Evolutionary conservation across 257 asterid species (phyloP), one percentile per base, ranked within the genome.

Genomic region (Plantago elongata): DNA sequence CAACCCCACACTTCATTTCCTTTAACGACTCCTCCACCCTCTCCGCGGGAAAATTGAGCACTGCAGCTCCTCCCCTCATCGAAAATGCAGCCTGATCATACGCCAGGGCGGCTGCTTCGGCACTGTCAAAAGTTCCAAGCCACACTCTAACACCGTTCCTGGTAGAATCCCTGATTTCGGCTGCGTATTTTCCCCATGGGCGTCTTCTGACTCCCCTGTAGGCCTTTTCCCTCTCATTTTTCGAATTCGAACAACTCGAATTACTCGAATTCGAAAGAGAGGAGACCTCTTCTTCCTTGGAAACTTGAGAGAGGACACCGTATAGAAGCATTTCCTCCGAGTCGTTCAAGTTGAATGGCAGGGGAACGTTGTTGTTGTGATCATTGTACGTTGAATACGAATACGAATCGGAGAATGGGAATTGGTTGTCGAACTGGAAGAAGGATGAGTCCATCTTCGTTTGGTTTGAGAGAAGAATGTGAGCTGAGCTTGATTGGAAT

Each of bases 291-390:
- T 34, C 40, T 5, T 34, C 40, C 40, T 60, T 46, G 2, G 57
- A n/a, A 22, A 22, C 54, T 13, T 45, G 37, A 34, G 90, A 59
- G 1, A 79, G 11, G 3, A 76, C 70, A 7, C 84, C 88, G 3
- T 68, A 70, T 3, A 84, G 87, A 5, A 84, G 76, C 95, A 83
- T 86, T 55, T 89, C 95, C 64, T 85, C 76, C 9, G 96, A 73
- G 44, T 82, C 94, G 18, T 84, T 79, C 1, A 77, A 45, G 69
- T 90, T 82, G 64, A 89, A 89, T 0, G 95, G 94, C 49, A 82
- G 90, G 11, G 80, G 79, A 22, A 67, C 22, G 9, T 62, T 63
- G 1, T 71, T 79, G 65, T 48, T 22, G 27, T 22, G 27, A 7
- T 62, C 62, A 1, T 71, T 79, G 65, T 48, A 77, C 38, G 77